Conservation (phyloP, 2,329 filamentous ascomycete species). For the Beauveria asiatica region DNA sequence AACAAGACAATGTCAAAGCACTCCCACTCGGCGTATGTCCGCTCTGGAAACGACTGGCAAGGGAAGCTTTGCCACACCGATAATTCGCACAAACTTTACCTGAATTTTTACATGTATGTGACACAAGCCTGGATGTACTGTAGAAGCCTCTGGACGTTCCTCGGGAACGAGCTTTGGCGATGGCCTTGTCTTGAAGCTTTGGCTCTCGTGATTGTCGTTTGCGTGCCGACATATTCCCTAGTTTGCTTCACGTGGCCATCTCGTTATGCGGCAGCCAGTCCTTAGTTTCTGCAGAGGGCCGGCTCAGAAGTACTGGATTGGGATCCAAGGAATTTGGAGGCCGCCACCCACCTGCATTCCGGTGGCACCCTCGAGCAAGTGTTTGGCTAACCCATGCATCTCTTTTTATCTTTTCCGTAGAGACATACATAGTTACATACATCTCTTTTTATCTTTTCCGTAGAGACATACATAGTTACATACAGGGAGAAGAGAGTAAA, state of each 20-base stretch:
- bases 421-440: neutral
- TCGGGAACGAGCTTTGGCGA: neutral
- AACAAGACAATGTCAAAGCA: conserved; percentile 7
- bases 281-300: neutral
- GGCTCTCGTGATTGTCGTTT: neutral
- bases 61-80: neutral
- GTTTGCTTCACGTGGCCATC: conserved; percentile 5
- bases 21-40: neutral
- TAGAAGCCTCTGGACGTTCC: neutral
- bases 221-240: neutral
- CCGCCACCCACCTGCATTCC: neutral
- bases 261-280: neutral
- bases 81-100: neutral
- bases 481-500: neutral
- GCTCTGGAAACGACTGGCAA: neutral
- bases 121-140: neutral
- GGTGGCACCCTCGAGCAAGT: neutral
- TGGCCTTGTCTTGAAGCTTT: neutral
- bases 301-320: neutral
- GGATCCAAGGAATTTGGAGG: neutral
- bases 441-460: neutral
- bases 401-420: neutral
- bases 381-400: neutral
- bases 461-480: no score
- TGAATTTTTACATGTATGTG: neutral